A percentile compares a stretch with the other conserved stretches of the same genome.
phyloP scores from a whole-genome alignment of 106 monocot genomes.

The Agapanthus africanus region DNA sequence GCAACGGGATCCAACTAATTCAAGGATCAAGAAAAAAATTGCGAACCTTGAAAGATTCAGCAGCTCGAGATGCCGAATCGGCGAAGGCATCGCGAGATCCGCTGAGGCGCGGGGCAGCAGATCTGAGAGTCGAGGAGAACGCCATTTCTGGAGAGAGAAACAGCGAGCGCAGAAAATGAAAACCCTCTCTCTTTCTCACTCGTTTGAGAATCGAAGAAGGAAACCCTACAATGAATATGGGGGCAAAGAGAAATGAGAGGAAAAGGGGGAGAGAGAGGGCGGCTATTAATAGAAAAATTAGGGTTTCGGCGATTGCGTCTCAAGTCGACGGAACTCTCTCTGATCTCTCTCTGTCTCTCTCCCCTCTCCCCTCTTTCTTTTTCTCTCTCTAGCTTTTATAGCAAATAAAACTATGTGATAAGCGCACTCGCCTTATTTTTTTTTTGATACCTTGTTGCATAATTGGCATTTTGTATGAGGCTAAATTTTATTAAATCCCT shows the following conservation, averaged over 20 bases:
- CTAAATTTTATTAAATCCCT: no score
- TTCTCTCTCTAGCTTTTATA: neutral
- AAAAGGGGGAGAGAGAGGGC: neutral
- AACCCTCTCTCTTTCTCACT: no score
- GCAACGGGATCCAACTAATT: neutral
- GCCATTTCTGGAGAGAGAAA: slow-evolving; percentile 16
- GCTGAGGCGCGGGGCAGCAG: slow-evolving; percentile 9
- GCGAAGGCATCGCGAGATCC: slow-evolving; percentile 4
- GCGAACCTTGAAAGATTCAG: slow-evolving; percentile 14
- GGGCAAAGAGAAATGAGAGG: neutral
- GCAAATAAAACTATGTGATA: neutral
- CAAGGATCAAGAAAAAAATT: neutral
- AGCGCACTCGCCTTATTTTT: neutral
- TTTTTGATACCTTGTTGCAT: no score
- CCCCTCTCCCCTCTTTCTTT: neutral
- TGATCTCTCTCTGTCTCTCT: slow-evolving; percentile 2
- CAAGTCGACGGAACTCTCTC: neutral
- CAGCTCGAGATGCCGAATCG: slow-evolving; percentile 1
- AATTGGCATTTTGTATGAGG: neutral
- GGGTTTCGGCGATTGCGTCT: neutral
- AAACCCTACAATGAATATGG: neutral
- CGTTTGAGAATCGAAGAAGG: no score
- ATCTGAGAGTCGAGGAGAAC: slow-evolving; percentile 15
- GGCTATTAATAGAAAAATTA: neutral
- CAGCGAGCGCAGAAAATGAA: neutral